Base-by-base conservation (phyloP, 129 eudicot genomes). In the Erigeron canadensis region DNA sequence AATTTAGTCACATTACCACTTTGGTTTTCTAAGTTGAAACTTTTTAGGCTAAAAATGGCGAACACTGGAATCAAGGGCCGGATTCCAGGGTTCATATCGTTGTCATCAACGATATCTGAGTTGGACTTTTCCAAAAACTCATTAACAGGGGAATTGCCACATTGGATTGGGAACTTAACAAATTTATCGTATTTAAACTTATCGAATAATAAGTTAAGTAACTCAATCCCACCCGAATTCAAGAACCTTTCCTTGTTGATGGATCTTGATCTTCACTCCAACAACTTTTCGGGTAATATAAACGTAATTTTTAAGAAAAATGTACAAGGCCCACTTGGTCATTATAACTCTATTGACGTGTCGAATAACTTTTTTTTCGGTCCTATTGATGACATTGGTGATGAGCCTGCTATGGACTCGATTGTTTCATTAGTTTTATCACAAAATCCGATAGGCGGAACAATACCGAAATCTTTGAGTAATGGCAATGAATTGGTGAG, bases 221-320 rank as follows among this genome's bases (percentile, higher is more conserved):
- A 84, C 3, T 17, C 77, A 2, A 80, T 92, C 5, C 96, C 98
- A 11, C 23, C 12, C 0, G 81, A 70, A 75, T 86, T 89, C 89
- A 83, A 61, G 82, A 86, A 89, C 23, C 87, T 92, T 41, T 69
- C 89, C 0, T 77, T 63, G 9, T 73, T 92, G 7, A 53, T 44
- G 71, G 90, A 89, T 47, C 82, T 89, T 6, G 98, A 92, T 83
- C 95, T 92, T 48, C 98, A 92, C 23, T 92, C 98, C 13, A 92
- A 92, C 82, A 92, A 85, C 67, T 77, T 92, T 23, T 79, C 91
- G 5, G 96, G 96, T 2, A 55, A 81, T n/a, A 13, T 92, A 46
- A 79, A 70, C n/a, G 38, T 37, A 0, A 73, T 92, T 55, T 92
- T 92, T 63, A 28, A 69, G 12, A 92, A 85, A 73, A 77, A 59